Base-by-base conservation (phyloP, 495 filamentous ascomycete genomes). In the Alectoria sarmentosa region DNA sequence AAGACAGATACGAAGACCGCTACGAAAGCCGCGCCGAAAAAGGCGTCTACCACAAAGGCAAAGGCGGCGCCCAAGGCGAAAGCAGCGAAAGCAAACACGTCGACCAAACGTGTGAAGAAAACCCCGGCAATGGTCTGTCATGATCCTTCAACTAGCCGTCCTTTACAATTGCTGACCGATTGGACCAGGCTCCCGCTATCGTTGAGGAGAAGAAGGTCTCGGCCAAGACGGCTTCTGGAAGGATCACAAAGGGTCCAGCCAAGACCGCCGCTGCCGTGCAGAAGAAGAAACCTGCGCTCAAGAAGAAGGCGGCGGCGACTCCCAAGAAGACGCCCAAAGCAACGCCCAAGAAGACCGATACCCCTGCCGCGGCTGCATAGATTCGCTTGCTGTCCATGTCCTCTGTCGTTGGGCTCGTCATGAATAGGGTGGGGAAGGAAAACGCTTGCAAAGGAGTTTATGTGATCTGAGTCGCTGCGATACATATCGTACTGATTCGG, bases 171-270 rank as follows among this genome's bases (percentile, higher is more conserved):
- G 44, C 48, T 62, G 52, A 62, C 52, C 52, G 11, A 58, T 65
- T 32, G 69, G 71, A 65, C 69, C 67, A 84, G 82, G 83, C 86
- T 21, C 80, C 82, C 60, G 89, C 90, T 63, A 81, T 88, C 59
- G 84, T 86, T 57, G 87, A 91, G 62, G 86, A 91, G 78, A 82
- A 88, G 67, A 84, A 88, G 69, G 81, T 88, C 63, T 75, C 91
- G 58, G 82, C 82, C 67, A 96, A 91, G 83, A 96, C 92, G 74
- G 96, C 96, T 85, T 89, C 91, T 28, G 91, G 92, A 23, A 88
- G 92, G 64, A 88, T 96, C 66, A 86, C 90, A 55, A 96, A 96
- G 87, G 55, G 62, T 13, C 79, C 83, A 58, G 83, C 82, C 69
- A 84, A 84, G 79, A 83, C 81, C 60, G 75, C 82, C 5, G 74